Evolutionary conservation across 2,329 filamentous ascomycete genomes (phyloP).

Genomic region (Falciphora oryzae): DNA sequence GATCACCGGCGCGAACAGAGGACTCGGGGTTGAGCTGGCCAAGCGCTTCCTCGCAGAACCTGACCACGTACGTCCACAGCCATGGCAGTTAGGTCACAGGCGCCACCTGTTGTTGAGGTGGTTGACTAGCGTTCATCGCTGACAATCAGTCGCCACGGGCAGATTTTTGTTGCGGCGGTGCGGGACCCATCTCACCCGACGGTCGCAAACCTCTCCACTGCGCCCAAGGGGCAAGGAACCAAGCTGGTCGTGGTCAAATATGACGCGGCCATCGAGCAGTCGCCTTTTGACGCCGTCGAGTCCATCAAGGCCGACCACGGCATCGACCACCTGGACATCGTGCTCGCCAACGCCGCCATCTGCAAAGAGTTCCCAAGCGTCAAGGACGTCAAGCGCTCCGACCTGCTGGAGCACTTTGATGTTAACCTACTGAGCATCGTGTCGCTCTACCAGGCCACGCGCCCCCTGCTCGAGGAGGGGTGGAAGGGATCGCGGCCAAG

Average conservation of each 20-base stretch:
- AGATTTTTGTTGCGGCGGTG: slow-evolving; percentile 1
- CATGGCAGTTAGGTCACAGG: too few species aligned
- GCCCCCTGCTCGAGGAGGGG: slow-evolving; percentile 25
- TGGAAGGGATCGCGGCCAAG: neutral
- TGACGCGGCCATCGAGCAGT: slow-evolving; percentile 25
- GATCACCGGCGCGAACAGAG: slow-evolving; percentile 24
- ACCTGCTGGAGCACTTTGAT: slow-evolving; percentile 34
- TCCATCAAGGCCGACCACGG: slow-evolving; percentile 22
- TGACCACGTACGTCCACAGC: neutral
- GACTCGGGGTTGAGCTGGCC: slow-evolving; percentile 21
- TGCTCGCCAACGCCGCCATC: slow-evolving; percentile 47
- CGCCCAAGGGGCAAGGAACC: slow-evolving; percentile 24
- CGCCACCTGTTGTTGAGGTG: too few species aligned
- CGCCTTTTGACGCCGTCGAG: slow-evolving; percentile 22
- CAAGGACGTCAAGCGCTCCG: slow-evolving; percentile 22
- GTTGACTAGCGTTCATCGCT: too few species aligned
- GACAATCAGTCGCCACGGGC: neutral
- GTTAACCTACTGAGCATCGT: slow-evolving; percentile 38
- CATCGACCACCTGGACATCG: slow-evolving; percentile 38
- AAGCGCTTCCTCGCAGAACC: slow-evolving; percentile 10
- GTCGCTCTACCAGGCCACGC: slow-evolving; percentile 28
- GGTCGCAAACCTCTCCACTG: slow-evolving; percentile 10
- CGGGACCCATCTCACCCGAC: slow-evolving; percentile 4
- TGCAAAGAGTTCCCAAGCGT: slow-evolving; percentile 24
- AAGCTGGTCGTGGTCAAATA: slow-evolving; percentile 30